Conservation (phyloP, 2,329 filamentous ascomycete species). For the Fusarium ramigenum region DNA sequence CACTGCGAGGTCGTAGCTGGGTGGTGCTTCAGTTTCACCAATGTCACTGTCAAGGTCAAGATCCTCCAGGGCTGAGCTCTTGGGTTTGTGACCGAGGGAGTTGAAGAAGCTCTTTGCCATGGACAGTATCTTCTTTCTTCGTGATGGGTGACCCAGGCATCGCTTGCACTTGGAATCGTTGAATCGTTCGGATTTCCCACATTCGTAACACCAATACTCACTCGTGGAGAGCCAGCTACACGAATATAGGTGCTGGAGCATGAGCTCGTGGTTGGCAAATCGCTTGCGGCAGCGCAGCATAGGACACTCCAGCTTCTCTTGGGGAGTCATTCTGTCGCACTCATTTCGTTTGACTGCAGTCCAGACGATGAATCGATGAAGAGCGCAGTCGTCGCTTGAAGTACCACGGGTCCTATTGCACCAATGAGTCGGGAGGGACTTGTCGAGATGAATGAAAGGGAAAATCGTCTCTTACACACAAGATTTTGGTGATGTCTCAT, state of each 20-base stretch:
- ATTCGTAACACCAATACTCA: slow-evolving; percentile 67
- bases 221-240: slow-evolving; percentile 59
- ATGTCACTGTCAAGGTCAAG: slow-evolving; percentile 45
- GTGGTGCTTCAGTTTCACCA: slow-evolving; percentile 52
- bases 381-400: slow-evolving; percentile 59
- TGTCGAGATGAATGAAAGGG: not conserved
- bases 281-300: slow-evolving; percentile 60
- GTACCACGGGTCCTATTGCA: slow-evolving; percentile 54
- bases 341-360: slow-evolving; percentile 64
- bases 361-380: slow-evolving; percentile 66
- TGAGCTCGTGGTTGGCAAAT: slow-evolving; percentile 62
- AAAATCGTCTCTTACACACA: slow-evolving; percentile 48
- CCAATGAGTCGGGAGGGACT: slow-evolving; percentile 22
- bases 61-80: slow-evolving; percentile 41
- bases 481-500: slow-evolving; percentile 35
- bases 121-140: slow-evolving; percentile 61
- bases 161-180: slow-evolving; percentile 61
- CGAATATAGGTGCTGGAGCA: slow-evolving; percentile 62
- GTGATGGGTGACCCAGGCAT: slow-evolving; percentile 61
- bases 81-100: slow-evolving; percentile 60
- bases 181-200: slow-evolving; percentile 61
- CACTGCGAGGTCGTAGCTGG: slow-evolving; percentile 57
- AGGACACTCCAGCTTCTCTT: slow-evolving; percentile 62
- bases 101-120: slow-evolving; percentile 65
- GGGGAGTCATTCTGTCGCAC: slow-evolving; percentile 56